These are phyloP conservation scores for Madurella mycetomatis DNA, from an alignment of 2,329 filamentous ascomycete species.

Conservation along the genomic window DNA sequence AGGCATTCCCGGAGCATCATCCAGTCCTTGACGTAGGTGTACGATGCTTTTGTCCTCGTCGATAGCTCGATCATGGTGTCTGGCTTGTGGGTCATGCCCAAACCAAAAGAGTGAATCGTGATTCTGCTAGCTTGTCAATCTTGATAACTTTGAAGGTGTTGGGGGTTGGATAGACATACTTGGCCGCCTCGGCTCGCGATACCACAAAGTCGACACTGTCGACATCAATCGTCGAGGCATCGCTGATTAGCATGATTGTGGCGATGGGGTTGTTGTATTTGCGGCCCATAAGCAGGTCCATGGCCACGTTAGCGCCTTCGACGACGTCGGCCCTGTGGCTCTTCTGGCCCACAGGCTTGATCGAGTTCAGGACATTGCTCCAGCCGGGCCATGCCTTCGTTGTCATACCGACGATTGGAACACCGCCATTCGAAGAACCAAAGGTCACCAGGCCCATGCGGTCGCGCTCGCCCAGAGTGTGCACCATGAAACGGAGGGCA, in stretches of 20 bases:
- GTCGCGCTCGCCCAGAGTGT: slow-evolving; percentile 84
- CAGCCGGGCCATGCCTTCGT: slow-evolving; percentile 92
- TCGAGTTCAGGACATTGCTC: slow-evolving; percentile 78
- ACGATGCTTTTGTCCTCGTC: slow-evolving; percentile 90
- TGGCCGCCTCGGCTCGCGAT: slow-evolving; percentile 91
- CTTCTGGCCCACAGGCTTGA: slow-evolving; percentile 93
- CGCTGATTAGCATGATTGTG: slow-evolving; percentile 93
- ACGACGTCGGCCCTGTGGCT: slow-evolving; percentile 94
- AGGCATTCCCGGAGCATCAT: slow-evolving; percentile 99
- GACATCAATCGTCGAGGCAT: slow-evolving; percentile 88
- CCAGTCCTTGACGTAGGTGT: slow-evolving; percentile 99
- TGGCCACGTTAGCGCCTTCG: slow-evolving; percentile 94
- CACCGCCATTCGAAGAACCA: slow-evolving; percentile 86
- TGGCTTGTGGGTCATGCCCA: slow-evolving; percentile 95
- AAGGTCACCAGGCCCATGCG: slow-evolving; percentile 98
- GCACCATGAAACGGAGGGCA: slow-evolving; percentile 85
- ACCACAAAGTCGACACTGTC: slow-evolving; percentile 98
- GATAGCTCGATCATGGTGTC: slow-evolving; percentile 99
- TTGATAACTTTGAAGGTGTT: not conserved
- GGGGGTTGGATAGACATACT: slow-evolving; percentile 52
- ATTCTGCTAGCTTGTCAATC: slow-evolving; percentile 54
- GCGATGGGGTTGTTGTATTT: slow-evolving; percentile 94
- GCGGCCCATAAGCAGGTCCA: slow-evolving; percentile 97
- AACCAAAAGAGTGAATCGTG: slow-evolving; percentile 90
- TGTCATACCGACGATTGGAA: slow-evolving; percentile 96